phyloP scores from a whole-genome alignment of 306 rosid species.

The Luffa acutangula region DNA sequence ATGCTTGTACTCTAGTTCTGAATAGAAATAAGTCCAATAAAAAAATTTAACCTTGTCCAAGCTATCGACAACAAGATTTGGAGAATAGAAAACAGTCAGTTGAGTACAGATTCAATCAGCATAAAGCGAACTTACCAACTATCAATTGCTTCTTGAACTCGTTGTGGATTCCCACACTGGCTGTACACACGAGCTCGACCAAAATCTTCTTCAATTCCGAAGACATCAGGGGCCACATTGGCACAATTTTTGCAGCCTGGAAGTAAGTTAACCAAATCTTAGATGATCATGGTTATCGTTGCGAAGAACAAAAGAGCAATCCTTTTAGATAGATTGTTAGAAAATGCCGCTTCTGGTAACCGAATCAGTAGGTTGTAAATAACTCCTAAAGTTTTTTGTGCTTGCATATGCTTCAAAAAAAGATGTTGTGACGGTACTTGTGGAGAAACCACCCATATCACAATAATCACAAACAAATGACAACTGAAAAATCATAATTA shows the following conservation, averaged over 20 bases:
- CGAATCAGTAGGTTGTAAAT: background rate
- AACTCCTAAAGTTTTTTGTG: background rate
- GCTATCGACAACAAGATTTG: background rate
- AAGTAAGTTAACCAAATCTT: background rate
- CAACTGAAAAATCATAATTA: background rate
- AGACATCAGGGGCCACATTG: constrained; percentile 61
- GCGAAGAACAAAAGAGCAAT: background rate
- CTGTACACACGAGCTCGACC: constrained; percentile 81
- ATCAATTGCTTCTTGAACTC: constrained; percentile 73
- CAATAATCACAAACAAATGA: background rate
- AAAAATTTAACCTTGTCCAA: background rate
- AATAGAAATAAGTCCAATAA: background rate
- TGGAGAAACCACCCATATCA: background rate
- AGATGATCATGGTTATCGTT: background rate
- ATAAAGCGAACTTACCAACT: constrained; percentile 48
- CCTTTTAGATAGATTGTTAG: background rate
- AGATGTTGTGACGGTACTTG: background rate
- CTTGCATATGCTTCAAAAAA: background rate
- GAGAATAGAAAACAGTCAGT: background rate
- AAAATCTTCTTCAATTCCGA: constrained; percentile 76
- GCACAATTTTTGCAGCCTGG: constrained; percentile 96
- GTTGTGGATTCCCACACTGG: constrained; percentile 47
- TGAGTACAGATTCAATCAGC: background rate
- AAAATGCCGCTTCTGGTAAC: background rate
- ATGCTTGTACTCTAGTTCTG: background rate